phyloP scores from a whole-genome alignment of 345 rosid species.

The Laguncularia racemosa region DNA sequence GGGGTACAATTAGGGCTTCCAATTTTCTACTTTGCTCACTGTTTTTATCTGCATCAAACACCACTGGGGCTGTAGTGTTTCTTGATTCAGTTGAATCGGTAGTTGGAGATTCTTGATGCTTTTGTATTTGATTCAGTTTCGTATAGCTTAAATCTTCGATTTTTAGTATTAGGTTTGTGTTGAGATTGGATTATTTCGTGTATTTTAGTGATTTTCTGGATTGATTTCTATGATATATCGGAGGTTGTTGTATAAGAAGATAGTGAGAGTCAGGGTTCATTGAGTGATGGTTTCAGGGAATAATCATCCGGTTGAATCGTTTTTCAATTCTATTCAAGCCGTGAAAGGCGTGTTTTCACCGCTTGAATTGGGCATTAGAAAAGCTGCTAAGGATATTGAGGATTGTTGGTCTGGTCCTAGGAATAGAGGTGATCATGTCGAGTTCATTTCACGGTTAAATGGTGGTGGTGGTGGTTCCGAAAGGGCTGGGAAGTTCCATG shows the following conservation, averaged over 20 bases:
- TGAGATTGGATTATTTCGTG: too few species aligned
- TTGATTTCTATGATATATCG: background rate
- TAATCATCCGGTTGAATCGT: constrained; percentile 48
- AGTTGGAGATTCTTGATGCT: too few species aligned
- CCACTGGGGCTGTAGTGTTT: too few species aligned
- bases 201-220: background rate
- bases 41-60: too few species aligned
- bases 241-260: background rate
- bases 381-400: constrained; percentile 66
- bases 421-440: constrained; percentile 28
- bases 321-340: constrained; percentile 62
- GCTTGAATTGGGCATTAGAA: constrained; percentile 51
- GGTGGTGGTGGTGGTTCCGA: constrained; percentile 19
- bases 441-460: constrained; percentile 18
- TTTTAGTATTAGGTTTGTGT: too few species aligned
- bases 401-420: constrained; percentile 34
- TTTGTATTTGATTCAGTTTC: background rate
- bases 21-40: too few species aligned
- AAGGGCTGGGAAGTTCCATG: constrained; percentile 22
- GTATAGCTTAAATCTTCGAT: too few species aligned
- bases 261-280: background rate
- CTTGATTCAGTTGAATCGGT: too few species aligned
- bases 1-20: too few species aligned
- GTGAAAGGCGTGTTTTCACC: constrained; percentile 60
- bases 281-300: constrained; percentile 58